Evolutionary conservation across 192 early-diverging fungal genomes (phyloP), one percentile per base, ranked within the genome.

Genomic region (Dissophora globulifera): DNA sequence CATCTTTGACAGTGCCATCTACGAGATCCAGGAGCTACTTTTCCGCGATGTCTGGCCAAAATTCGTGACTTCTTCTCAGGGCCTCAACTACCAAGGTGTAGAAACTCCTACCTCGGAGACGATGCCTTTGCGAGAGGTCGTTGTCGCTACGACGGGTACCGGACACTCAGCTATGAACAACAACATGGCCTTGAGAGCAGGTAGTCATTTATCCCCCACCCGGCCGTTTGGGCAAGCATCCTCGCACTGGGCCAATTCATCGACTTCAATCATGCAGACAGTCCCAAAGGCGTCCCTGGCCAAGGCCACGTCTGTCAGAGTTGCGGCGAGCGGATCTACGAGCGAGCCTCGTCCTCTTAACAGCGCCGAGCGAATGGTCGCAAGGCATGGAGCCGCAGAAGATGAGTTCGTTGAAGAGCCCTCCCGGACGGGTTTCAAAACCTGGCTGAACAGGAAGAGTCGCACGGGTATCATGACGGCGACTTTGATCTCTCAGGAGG

Each of bases 31-130:
- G 27, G 72, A 76, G 30, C 51, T 76, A 1, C 45, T 76, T 11
- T 76, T 76, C 52, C 63, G 72, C 12, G 72, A 76, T 50, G 72
- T 76, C 15, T 76, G 72, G 72, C 72, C 72, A 4, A 76, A 76
- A 41, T 76, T 76, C 13, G 72, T 76, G n/a, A 55, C 72, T 13
- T 76, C 72, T 3, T 59, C 72, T 0, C 72, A 67, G 6, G 72
- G 72, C 22, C 47, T 76, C 4, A 42, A 62, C 23, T 60, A 59
- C 31, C 38, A 57, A 19, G 63, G 63, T 38, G 20, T 38, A 3
- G 3, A 35, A 1, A 17, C 45, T 0, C 26, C 57, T 4, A n/a
- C n/a, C n/a, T n/a, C 46, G 11, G 57, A 20, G 1, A 16, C 42
- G 9, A 17, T n/a, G 43, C 43, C 12, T 10, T 17, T 45, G 17